These are phyloP conservation scores for Amanita exitialis DNA, from an alignment of 768 basidiomycete genomes.

Conservation along the genomic window DNA sequence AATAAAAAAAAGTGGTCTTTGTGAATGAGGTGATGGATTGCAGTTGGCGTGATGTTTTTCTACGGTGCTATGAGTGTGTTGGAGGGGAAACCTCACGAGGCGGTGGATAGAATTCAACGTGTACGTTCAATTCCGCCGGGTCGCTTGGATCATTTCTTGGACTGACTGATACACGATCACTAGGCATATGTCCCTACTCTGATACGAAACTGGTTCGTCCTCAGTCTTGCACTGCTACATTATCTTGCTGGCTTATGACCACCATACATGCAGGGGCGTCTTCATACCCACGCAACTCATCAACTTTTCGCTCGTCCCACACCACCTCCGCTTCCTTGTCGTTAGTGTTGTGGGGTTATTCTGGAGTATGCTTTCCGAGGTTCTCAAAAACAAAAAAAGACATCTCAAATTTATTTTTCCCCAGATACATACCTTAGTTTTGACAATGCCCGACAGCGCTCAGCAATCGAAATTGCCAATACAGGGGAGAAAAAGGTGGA, in stretches of 20 bases:
- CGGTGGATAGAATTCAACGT: constrained; percentile 33
- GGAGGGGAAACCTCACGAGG: constrained; percentile 58
- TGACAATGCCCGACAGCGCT: background rate
- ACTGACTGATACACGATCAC: background rate
- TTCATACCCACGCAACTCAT: constrained; percentile 70
- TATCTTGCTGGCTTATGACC: no score
- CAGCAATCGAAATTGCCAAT: no score
- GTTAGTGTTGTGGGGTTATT: constrained; percentile 72
- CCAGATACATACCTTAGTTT: constrained; percentile 1
- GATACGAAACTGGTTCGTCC: constrained; percentile 65
- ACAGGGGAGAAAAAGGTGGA: no score
- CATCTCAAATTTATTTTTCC: no score
- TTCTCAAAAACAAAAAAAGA: background rate
- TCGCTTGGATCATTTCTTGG: background rate
- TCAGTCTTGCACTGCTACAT: constrained; percentile 58
- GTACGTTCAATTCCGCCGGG: constrained; percentile 25
- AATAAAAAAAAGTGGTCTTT: background rate
- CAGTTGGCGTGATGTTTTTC: constrained; percentile 39
- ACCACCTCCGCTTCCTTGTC: constrained; percentile 64
- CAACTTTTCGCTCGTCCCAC: constrained; percentile 73
- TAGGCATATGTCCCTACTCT: constrained; percentile 68
- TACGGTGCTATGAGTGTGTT: constrained; percentile 71
- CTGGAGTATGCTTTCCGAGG: constrained; percentile 52
- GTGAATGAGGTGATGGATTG: background rate
- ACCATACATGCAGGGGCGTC: constrained; percentile 8